Percentiles rank a stretch among this genome's conserved stretches.
These are phyloP conservation scores for Serpula lacrymans DNA, from an alignment of 768 basidiomycete genomes.

Conservation along the genomic window DNA sequence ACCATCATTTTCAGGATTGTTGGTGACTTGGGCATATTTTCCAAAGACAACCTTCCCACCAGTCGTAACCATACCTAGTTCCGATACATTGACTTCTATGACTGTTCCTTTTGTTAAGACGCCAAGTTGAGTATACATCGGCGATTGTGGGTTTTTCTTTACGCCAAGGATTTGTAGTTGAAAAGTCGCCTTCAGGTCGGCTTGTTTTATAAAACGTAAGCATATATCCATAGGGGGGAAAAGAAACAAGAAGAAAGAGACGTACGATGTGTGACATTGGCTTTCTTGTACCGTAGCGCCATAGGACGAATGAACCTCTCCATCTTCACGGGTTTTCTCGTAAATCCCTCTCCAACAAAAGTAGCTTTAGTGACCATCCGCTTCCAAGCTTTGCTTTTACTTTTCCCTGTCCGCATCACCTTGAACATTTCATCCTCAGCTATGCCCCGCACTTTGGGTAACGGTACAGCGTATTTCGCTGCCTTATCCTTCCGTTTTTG, in stretches of 20 bases:
- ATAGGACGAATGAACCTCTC: constrained; percentile 97
- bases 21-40: constrained; percentile 91
- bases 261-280: constrained; percentile 97
- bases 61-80: constrained; percentile 94
- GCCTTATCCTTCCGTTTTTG: constrained; percentile 99
- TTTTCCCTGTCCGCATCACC: constrained; percentile 97
- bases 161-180: constrained; percentile 96
- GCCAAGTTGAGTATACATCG: constrained; percentile 94
- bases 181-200: constrained; percentile 97
- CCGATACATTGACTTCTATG: constrained; percentile 98
- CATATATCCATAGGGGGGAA: no score
- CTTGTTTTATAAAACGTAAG: constrained; percentile 40
- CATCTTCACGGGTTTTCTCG: constrained; percentile 98
- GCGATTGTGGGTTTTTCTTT: constrained; percentile 99
- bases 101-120: constrained; percentile 98
- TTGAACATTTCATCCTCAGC: constrained; percentile 99
- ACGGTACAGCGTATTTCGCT: constrained; percentile 93
- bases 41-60: constrained; percentile 94
- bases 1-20: constrained; percentile 95
- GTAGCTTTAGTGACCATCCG: constrained; percentile 99
- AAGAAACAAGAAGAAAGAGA: constrained; percentile 6
- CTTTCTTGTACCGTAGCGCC: constrained; percentile 97
- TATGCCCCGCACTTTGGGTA: constrained; percentile 96
- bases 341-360: constrained; percentile 97
- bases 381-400: constrained; percentile 96